Conservation (phyloP, 2,329 filamentous ascomycete genomes). For the Venturiaceae sp. region DNA sequence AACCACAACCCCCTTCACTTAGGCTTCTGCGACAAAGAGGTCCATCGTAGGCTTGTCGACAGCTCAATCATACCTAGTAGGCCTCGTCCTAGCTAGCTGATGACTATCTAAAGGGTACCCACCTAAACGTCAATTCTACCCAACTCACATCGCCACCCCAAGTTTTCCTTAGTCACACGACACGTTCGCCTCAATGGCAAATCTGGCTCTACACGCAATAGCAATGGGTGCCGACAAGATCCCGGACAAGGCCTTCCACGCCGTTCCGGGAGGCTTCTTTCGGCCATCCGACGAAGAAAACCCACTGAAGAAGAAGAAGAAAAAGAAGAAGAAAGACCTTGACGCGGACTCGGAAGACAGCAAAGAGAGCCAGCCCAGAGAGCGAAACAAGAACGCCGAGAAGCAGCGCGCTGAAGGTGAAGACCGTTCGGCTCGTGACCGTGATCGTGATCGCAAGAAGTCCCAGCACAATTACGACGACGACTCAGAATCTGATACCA, state of each 20-base stretch:
- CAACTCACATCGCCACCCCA: background rate
- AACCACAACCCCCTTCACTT: background rate
- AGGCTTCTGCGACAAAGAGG: background rate
- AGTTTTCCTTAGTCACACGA: background rate
- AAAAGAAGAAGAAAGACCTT: background rate
- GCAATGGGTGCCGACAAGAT: slow-evolving; percentile 7
- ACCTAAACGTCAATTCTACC: background rate
- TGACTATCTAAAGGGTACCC: background rate
- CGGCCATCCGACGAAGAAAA: background rate
- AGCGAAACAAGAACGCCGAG: background rate
- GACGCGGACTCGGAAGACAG: background rate
- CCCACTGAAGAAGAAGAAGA: slow-evolving; percentile 4
- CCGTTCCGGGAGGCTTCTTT: slow-evolving; percentile 7
- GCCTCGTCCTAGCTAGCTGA: background rate
- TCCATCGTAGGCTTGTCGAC: background rate
- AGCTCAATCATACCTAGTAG: background rate
- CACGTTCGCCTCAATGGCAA: slow-evolving; percentile 4
- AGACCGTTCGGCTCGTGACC: background rate
- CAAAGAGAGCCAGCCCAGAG: background rate
- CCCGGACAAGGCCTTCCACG: slow-evolving; percentile 7
- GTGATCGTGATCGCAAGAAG: background rate
- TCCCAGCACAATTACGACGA: background rate
- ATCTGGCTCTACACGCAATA: slow-evolving; percentile 5
- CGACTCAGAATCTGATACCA: background rate
- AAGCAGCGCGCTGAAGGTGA: background rate